Evolutionary conservation across 2,329 filamentous ascomycete species (phyloP).

Genomic region (Coniella vitis): DNA sequence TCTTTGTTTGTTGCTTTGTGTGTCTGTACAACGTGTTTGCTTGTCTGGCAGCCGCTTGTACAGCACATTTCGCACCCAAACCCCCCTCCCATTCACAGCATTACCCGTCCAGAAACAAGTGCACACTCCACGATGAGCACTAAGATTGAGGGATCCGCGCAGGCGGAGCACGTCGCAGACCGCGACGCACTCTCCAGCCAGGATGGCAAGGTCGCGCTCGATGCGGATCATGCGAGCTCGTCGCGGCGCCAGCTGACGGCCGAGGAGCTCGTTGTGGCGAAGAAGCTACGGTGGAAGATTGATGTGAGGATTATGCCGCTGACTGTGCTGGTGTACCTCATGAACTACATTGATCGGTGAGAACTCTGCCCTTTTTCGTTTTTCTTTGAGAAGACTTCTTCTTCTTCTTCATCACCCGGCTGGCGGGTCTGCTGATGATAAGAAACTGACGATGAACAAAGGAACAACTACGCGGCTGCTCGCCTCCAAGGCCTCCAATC

Average conservation of each 20-base stretch:
- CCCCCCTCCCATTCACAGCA: too few species aligned
- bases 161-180: too few species aligned
- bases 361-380: background rate
- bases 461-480: constrained; percentile 32
- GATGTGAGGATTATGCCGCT: constrained; percentile 60
- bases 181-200: constrained; percentile 5
- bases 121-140: too few species aligned
- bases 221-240: background rate
- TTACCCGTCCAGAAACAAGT: too few species aligned
- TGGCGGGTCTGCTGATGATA: too few species aligned
- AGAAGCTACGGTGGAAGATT: constrained; percentile 54
- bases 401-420: too few species aligned
- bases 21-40: too few species aligned
- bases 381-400: constrained; percentile 7
- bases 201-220: constrained; percentile 4
- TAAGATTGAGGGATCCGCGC: too few species aligned
- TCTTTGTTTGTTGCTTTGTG: too few species aligned
- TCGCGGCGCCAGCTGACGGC: constrained; percentile 8
- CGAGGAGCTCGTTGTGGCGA: constrained; percentile 38
- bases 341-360: constrained; percentile 55
- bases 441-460: background rate
- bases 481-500: constrained; percentile 40
- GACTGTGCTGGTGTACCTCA: constrained; percentile 63
- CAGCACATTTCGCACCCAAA: too few species aligned
- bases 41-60: too few species aligned